Evolutionary conservation across 164 flowering plant genomes (phyloP), one percentile per base, ranked within the genome.

Genomic region (Stephania yunnanensis): DNA sequence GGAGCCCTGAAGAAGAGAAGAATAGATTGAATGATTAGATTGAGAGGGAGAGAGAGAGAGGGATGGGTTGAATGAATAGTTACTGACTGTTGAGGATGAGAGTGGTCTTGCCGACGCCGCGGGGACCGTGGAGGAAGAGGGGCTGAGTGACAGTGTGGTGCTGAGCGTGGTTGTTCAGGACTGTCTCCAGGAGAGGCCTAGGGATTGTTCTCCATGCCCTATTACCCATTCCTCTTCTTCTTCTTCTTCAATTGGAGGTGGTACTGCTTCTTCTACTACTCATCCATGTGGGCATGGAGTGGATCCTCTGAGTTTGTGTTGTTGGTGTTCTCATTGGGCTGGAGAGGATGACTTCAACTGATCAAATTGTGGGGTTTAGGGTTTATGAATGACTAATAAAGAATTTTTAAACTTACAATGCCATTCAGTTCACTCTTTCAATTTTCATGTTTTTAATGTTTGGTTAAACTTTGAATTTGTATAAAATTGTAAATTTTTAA

Each of bases 41-140:
- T 8, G 79, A 15, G 17, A 3, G 75, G 65, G 63, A 30, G 48
- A 30, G 55, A n/a, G 25, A 25, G 25, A 25, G 25, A 25, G 25
- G 25, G 25, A 31, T 12, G 36, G 10, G 22, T 8, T 5, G 29
- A 17, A 70, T 7, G 7, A 42, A 70, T 46, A 17, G 52, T 77
- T 90, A 93, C 99, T 90, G 71, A 93, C 99, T 90, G 71, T 91
- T 87, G 74, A 90, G 91, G 80, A 95, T 76, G 85, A 92, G 92
- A 67, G 99, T 89, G 75, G 97, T 89, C 84, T 95, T 95, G 79
- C 99, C 99, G 74, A 83, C 93, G 80, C 97, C 98, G 20, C 96
- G 78, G 31, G 97, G 98, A 45, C 99, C 98, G 71, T 95, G 99
- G 82, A 95, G 88, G 79, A 95, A 76, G 82, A 95, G 92, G 25